Percentiles rank a stretch among this genome's conserved stretches.
These are phyloP conservation scores for Panellus pusillus DNA, from an alignment of 768 basidiomycete genomes.

Conservation along the genomic window DNA sequence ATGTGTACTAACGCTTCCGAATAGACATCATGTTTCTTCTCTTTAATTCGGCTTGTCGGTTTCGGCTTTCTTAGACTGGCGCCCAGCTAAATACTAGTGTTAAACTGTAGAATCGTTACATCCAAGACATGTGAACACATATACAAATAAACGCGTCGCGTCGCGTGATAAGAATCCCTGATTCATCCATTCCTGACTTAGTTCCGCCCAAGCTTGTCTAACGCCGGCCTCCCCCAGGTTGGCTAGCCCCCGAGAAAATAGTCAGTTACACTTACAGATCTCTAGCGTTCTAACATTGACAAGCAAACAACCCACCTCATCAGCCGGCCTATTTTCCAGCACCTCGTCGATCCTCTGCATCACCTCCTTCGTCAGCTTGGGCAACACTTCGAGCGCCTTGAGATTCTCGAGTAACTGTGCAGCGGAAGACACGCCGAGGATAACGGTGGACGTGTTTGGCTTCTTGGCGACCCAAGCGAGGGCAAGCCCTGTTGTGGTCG, in stretches of 20 bases:
- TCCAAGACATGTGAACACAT: too few relatives aligned
- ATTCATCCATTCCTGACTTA: conserved; percentile 1
- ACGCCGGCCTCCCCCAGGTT: conserved; percentile 20
- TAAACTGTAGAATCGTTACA: too few relatives aligned
- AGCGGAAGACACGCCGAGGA: conserved; percentile 64
- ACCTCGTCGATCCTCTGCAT: conserved; percentile 69
- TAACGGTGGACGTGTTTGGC: conserved; percentile 64
- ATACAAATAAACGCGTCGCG: too few relatives aligned
- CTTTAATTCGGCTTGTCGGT: too few relatives aligned
- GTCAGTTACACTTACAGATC: not conserved
- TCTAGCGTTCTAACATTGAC: not conserved
- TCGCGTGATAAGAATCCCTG: too few relatives aligned
- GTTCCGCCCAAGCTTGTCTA: conserved; percentile 22
- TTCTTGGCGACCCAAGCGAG: conserved; percentile 75
- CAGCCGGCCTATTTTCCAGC: conserved; percentile 51
- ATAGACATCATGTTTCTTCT: too few relatives aligned
- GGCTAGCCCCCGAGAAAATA: conserved; percentile 9
- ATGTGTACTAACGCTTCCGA: too few relatives aligned
- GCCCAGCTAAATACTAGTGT: too few relatives aligned
- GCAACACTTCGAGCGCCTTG: conserved; percentile 69
- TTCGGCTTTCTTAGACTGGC: too few relatives aligned
- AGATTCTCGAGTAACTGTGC: conserved; percentile 68
- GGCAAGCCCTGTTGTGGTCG: conserved; percentile 63
- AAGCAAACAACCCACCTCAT: conserved; percentile 33
- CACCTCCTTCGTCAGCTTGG: conserved; percentile 67